phyloP scores from a whole-genome alignment of 306 rosid species.

The Begonia fuchsioides region DNA sequence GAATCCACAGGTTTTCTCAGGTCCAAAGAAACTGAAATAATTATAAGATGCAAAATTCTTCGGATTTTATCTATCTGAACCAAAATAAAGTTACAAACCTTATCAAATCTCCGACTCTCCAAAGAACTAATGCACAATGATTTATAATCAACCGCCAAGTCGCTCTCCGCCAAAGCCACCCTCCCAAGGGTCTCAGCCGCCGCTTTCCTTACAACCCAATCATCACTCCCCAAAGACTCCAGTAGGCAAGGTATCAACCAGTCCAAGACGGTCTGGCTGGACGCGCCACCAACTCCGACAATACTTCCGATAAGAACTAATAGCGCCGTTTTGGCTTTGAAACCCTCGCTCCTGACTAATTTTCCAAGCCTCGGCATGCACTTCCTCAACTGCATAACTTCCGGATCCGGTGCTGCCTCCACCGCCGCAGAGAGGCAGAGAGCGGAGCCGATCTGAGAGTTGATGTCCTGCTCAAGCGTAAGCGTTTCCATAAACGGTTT shows the following conservation, averaged over 20 bases:
- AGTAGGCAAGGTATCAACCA: conserved; percentile 73
- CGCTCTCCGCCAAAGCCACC: conserved; percentile 51
- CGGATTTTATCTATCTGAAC: conserved; percentile 1
- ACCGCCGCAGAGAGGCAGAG: conserved; percentile 81
- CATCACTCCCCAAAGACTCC: conserved; percentile 60
- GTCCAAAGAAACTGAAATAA: not conserved
- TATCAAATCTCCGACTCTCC: conserved; percentile 83
- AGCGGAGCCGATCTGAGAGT: conserved; percentile 94
- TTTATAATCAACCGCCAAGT: conserved; percentile 43
- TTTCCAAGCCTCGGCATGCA: conserved; percentile 61
- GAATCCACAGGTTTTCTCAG: not conserved
- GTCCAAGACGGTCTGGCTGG: conserved; percentile 44
- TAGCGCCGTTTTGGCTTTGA: conserved; percentile 69
- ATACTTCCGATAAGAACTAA: conserved; percentile 61
- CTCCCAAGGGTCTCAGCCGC: conserved; percentile 71
- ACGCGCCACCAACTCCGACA: conserved; percentile 58
- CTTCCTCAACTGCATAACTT: conserved; percentile 35
- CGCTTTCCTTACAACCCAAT: conserved; percentile 90
- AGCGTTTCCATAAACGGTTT: conserved; percentile 77
- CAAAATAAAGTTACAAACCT: conserved; percentile 28
- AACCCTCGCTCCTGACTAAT: conserved; percentile 54
- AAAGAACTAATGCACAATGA: conserved; percentile 50
- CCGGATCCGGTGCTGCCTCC: conserved; percentile 64
- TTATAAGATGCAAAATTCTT: no score
- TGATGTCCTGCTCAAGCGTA: conserved; percentile 57